Conservation (phyloP, 192 early-diverging fungal species). For the Lunasporangiospora selenospora region DNA sequence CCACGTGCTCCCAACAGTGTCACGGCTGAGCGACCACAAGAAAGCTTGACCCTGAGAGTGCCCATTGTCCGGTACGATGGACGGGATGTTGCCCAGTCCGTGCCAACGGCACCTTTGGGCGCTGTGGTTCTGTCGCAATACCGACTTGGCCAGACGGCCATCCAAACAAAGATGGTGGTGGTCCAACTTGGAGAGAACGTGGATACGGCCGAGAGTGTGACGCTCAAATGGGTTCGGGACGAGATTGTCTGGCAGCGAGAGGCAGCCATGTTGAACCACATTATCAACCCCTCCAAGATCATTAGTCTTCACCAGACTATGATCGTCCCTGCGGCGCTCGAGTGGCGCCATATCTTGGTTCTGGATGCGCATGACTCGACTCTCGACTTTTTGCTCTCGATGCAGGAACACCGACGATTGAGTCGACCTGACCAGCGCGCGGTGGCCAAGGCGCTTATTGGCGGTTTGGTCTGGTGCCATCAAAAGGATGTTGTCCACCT, state of each 20-base stretch:
- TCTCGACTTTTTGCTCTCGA: conserved; percentile 32
- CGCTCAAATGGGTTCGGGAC: conserved; percentile 47
- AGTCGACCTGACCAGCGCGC: conserved; percentile 17
- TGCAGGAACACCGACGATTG: conserved; percentile 16
- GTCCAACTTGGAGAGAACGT: conserved; percentile 47
- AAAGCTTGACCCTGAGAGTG: conserved; percentile 40
- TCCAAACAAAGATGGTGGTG: conserved; percentile 40
- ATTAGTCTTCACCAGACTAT: conserved; percentile 45
- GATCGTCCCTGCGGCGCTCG: conserved; percentile 47
- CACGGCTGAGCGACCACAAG: conserved; percentile 34
- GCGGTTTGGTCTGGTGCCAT: conserved; percentile 45
- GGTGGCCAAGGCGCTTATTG: conserved; percentile 26
- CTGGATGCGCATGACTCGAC: conserved; percentile 44
- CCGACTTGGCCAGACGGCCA: conserved; percentile 38
- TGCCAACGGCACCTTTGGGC: conserved; percentile 29
- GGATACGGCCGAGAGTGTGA: conserved; percentile 42
- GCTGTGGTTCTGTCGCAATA: conserved; percentile 47
- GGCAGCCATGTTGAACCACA: conserved; percentile 50
- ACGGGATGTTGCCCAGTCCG: conserved; percentile 37
- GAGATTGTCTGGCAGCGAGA: conserved; percentile 49
- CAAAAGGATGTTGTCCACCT: conserved; percentile 47
- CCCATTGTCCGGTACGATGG: conserved; percentile 48
- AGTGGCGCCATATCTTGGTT: conserved; percentile 46
- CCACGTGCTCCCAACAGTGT: conserved; percentile 32
- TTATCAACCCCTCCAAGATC: conserved; percentile 45